Conservation (phyloP, 1,284 basidiomycete species). For the Microbotryum lychnidis-dioicae region DNA sequence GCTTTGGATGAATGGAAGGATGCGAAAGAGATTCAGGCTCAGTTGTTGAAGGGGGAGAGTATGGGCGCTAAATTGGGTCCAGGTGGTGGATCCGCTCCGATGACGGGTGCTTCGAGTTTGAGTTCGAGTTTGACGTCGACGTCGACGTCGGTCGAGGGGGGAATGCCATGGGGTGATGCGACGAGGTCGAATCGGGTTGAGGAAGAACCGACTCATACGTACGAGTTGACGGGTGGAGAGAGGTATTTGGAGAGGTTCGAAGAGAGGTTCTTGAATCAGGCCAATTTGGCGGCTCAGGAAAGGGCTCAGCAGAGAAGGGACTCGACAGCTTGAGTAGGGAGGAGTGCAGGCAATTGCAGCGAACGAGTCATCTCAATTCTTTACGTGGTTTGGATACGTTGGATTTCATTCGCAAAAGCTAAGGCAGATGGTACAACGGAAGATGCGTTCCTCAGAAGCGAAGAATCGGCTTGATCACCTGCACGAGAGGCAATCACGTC, state of each 20-base stretch:
- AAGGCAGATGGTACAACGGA: too few species aligned
- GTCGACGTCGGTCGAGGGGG: not conserved
- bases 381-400: too few species aligned
- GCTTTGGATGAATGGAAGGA: constrained; percentile 45
- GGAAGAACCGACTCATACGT: not conserved
- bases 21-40: constrained; percentile 21
- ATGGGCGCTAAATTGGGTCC: not conserved
- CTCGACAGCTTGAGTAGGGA: not conserved
- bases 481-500: too few species aligned
- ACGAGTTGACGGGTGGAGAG: constrained; percentile 23
- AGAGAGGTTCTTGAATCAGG: constrained; percentile 68
- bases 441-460: too few species aligned
- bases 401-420: too few species aligned
- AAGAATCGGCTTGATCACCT: too few species aligned
- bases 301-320: not conserved
- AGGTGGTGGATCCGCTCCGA: not conserved
- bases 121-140: not conserved
- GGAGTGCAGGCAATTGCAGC: not conserved
- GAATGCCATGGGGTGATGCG: not conserved
- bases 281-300: not conserved
- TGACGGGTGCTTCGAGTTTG: not conserved
- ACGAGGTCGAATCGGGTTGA: not conserved
- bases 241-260: constrained; percentile 57
- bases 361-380: too few species aligned
- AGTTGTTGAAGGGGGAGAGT: constrained; percentile 4